Evolutionary conservation across 1,139 yeast genomes (phyloP), one percentile per base, ranked within the genome.

Genomic region (Geotrichum cucujoidarum): DNA sequence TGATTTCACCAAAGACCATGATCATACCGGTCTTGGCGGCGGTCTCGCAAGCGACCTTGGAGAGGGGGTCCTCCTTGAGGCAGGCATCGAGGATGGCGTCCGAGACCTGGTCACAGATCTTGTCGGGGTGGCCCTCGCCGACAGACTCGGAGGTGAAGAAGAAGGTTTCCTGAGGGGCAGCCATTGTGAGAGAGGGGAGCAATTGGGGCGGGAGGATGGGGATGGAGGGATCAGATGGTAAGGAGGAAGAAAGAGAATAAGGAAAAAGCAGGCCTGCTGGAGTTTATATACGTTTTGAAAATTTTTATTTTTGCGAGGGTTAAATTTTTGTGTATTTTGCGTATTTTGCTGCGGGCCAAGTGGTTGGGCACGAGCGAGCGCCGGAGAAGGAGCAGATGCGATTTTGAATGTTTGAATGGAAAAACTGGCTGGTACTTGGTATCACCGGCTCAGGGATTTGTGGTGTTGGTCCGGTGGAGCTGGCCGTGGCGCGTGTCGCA

Each of bases 61-160:
- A 92, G 65, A 87, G 79, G 57, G 98, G 98, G 72, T 92, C 99
- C 61, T 77, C 95, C 55, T 87, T 81, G 62, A 92, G 77, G 78
- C 97, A 92, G 62, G 98, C 99, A 67, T 92, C 99, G 65, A 92
- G 80, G 65, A 92, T 88, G 64, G 98, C 98, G 69, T 94, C 98
- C 51, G 95, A 86, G 59, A 94, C 96, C 77, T 92, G 99, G 74
- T 92, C 98, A 76, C 98, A 92, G 76, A 92, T 94, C 83, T 92
- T 92, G 71, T 92, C 98, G 68, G 98, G 97, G 81, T 92, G 97
- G 68, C 97, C 97, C 74, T 88, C 96, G 76, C 96, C 96, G 62
- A 88, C 96, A 61, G 96, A 62, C 77, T 92, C 98, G 61, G 97
- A 90, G 63, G 96, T 86, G 70, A 87, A 86, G 65, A 87, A 76